phyloP scores from a whole-genome alignment of 768 basidiomycete species.

The Phanerochaete carnosa region DNA sequence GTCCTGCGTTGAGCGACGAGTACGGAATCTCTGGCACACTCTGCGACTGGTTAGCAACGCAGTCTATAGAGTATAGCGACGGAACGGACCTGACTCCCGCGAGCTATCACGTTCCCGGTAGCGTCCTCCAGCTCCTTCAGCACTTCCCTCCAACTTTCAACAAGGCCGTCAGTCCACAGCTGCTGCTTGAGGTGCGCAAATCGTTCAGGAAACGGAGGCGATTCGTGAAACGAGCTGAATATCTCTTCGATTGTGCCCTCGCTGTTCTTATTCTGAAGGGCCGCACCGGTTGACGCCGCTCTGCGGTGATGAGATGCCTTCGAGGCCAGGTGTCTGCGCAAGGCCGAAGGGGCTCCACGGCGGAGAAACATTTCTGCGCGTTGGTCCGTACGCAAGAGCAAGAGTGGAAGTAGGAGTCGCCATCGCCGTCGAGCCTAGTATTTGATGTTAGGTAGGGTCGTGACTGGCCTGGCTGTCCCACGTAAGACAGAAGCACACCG shows the following conservation, averaged over 20 bases:
- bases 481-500: no score
- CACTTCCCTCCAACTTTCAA: constrained; percentile 54
- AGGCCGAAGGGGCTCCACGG: not conserved
- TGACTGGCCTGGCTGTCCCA: no score
- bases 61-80: not conserved
- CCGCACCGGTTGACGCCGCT: not conserved
- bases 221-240: constrained; percentile 42
- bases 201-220: constrained; percentile 45
- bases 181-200: constrained; percentile 59
- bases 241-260: constrained; percentile 42
- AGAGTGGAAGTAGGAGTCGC: no score
- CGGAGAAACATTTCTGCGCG: not conserved
- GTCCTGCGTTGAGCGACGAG: constrained; percentile 40
- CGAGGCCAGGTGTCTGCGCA: not conserved
- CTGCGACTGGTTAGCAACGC: constrained; percentile 24
- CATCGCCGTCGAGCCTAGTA: no score
- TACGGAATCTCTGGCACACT: constrained; percentile 50
- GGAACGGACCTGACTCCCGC: constrained; percentile 43
- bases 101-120: constrained; percentile 43
- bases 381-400: no score
- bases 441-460: no score
- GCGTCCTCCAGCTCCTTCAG: constrained; percentile 44
- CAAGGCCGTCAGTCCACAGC: constrained; percentile 44
- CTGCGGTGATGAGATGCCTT: not conserved
- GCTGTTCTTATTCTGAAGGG: constrained; percentile 22